Evolutionary conservation across 2,329 filamentous ascomycete species (phyloP).

Genomic region (Alternaria viburni): DNA sequence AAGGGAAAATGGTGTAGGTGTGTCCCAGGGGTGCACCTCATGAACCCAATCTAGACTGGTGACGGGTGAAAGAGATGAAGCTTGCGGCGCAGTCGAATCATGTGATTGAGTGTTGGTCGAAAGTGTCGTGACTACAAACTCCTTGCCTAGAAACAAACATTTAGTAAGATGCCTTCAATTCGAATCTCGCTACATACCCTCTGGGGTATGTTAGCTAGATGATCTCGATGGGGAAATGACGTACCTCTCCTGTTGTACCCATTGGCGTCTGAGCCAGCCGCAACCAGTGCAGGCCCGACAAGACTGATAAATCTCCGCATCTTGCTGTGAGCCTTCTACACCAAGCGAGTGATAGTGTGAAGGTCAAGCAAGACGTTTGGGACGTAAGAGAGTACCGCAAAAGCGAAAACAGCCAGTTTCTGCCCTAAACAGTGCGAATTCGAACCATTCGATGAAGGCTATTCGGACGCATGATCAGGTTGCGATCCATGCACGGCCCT

Average conservation of each 20-base stretch:
- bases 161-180: background rate
- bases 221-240: conserved; percentile 4
- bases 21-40: background rate
- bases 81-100: background rate
- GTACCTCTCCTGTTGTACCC: conserved; percentile 23
- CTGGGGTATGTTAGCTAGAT: conserved; percentile 18
- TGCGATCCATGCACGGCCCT: conserved; percentile 31
- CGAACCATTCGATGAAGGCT: conserved; percentile 9
- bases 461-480: conserved; percentile 18
- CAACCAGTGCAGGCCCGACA: conserved; percentile 23
- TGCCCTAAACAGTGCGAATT: conserved; percentile 5
- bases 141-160: background rate
- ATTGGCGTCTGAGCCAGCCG: conserved; percentile 17
- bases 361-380: conserved; percentile 16
- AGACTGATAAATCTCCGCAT: conserved; percentile 32
- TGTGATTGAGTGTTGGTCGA: background rate
- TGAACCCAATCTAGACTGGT: background rate
- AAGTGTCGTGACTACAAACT: background rate
- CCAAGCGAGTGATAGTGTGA: conserved; percentile 29
- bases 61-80: background rate
- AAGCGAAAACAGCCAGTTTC: conserved; percentile 6
- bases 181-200: conserved; percentile 18
- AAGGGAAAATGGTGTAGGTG: background rate
- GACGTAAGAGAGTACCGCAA: conserved; percentile 6
- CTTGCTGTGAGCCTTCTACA: conserved; percentile 17